Conservation (phyloP, 129 eudicot species). For the Lactuca sativa region DNA sequence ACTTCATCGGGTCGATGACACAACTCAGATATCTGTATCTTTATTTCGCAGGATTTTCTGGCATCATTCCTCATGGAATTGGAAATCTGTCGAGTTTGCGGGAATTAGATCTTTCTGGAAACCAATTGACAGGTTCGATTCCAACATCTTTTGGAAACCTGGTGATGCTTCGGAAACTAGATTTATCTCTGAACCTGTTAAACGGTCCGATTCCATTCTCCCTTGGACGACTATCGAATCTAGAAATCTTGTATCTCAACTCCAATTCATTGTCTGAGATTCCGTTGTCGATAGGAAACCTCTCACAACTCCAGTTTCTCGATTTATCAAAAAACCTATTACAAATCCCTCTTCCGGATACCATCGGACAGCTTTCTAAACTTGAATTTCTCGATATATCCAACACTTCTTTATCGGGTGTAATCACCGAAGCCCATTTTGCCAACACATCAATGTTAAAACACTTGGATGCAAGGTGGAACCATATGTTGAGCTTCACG, state of each 20-base stretch:
- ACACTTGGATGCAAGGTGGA: conserved; percentile 26
- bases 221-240: conserved; percentile 2
- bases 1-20: conserved; percentile 31
- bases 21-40: conserved; percentile 24
- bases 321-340: conserved; percentile 27
- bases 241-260: conserved; percentile 15
- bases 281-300: conserved; percentile 32
- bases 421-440: conserved; percentile 38
- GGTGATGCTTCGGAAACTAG: conserved; percentile 13
- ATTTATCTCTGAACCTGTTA: conserved; percentile 29
- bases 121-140: conserved; percentile 34
- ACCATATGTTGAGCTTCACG: conserved; percentile 20
- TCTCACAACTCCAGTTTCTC: conserved; percentile 24
- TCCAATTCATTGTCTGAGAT: conserved; percentile 24
- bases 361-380: conserved; percentile 27
- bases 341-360: conserved; percentile 23
- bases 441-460: conserved; percentile 26
- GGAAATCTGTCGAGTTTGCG: conserved; percentile 35
- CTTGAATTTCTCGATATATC: conserved; percentile 28
- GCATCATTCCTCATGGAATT: conserved; percentile 30
- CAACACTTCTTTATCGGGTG: conserved; percentile 16
- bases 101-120: conserved; percentile 24
- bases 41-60: conserved; percentile 17
- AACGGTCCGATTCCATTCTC: conserved; percentile 31
- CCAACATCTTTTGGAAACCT: conserved; percentile 29